Conservation (phyloP, 1,284 basidiomycete species). For the Ceratobasidium sp. region DNA sequence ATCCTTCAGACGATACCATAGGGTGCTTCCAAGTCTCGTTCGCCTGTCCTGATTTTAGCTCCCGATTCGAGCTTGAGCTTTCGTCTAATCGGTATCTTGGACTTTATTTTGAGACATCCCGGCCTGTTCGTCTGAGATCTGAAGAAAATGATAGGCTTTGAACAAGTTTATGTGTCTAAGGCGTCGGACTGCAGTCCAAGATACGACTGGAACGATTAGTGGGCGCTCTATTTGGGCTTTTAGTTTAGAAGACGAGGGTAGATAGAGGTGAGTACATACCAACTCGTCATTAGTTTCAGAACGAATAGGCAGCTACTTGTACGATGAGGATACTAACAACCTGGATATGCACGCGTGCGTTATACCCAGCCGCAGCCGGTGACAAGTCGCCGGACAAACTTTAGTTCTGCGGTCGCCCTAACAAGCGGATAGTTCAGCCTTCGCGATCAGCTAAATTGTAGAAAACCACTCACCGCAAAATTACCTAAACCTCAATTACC, state of each 20-base stretch:
- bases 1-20: too few species aligned
- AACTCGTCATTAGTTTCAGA: slow-evolving; percentile 78
- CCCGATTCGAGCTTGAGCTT: too few species aligned
- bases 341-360: slow-evolving; percentile 78
- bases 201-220: slow-evolving; percentile 75
- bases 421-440: slow-evolving; percentile 60
- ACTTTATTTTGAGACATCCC: too few species aligned
- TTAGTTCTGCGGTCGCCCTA: slow-evolving; percentile 69
- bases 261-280: slow-evolving; percentile 63
- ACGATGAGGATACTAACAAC: slow-evolving; percentile 76
- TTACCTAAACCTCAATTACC: slow-evolving; percentile 78
- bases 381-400: slow-evolving; percentile 76
- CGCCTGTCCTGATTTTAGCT: too few species aligned
- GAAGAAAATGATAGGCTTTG: too few species aligned
- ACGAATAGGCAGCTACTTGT: slow-evolving; percentile 82
- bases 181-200: too few species aligned
- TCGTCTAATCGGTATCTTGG: too few species aligned
- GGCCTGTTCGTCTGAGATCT: too few species aligned
- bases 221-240: slow-evolving; percentile 67
- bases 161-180: too few species aligned
- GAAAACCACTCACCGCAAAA: slow-evolving; percentile 68
- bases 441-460: slow-evolving; percentile 20
- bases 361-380: slow-evolving; percentile 76
- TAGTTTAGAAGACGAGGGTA: not conserved
- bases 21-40: too few species aligned